Conservation (phyloP, 2,329 filamentous ascomycete species). For the Xylaria arbuscula region DNA sequence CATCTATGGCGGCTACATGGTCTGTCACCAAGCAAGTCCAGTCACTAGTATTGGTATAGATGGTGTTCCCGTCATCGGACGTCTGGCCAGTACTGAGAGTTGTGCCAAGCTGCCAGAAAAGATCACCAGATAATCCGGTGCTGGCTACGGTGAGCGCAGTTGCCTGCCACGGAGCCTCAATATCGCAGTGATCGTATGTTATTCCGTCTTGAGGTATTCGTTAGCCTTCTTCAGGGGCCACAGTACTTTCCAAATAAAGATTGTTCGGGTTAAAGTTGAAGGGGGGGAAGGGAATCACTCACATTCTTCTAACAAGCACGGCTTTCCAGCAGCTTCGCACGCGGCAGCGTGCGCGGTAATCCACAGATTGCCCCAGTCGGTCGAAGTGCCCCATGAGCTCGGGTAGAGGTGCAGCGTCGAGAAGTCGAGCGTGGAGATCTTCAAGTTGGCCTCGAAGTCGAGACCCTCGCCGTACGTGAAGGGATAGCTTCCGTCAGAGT, state of each 20-base stretch:
- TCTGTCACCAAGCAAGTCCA: slow-evolving; percentile 59
- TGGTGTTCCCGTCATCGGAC: slow-evolving; percentile 58
- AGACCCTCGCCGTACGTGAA: slow-evolving; percentile 63
- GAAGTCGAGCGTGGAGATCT: slow-evolving; percentile 46
- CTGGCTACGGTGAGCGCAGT: slow-evolving; percentile 43
- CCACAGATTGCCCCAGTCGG: slow-evolving; percentile 53
- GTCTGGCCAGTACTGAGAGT: slow-evolving; percentile 55
- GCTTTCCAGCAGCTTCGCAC: slow-evolving; percentile 54
- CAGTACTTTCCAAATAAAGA: neutral
- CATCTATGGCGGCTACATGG: slow-evolving; percentile 53
- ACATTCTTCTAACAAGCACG: slow-evolving; percentile 57
- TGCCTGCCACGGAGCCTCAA: slow-evolving; percentile 48
- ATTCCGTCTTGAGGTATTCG: slow-evolving; percentile 42
- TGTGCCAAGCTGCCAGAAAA: slow-evolving; percentile 51
- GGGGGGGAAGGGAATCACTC: slow-evolving; percentile 39
- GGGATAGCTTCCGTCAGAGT: slow-evolving; percentile 62
- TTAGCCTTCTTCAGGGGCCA: slow-evolving; percentile 2
- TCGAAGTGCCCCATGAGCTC: slow-evolving; percentile 50
- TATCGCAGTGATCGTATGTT: slow-evolving; percentile 45
- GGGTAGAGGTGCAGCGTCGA: slow-evolving; percentile 56
- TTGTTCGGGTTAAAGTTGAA: neutral
- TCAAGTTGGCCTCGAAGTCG: slow-evolving; percentile 58
- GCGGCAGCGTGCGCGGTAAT: slow-evolving; percentile 53
- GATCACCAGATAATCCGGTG: slow-evolving; percentile 45
- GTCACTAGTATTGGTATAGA: slow-evolving; percentile 56